These are phyloP conservation scores for Podochytrium sp. DNA, from an alignment of 192 early-diverging fungal species.

Conservation along the genomic window DNA sequence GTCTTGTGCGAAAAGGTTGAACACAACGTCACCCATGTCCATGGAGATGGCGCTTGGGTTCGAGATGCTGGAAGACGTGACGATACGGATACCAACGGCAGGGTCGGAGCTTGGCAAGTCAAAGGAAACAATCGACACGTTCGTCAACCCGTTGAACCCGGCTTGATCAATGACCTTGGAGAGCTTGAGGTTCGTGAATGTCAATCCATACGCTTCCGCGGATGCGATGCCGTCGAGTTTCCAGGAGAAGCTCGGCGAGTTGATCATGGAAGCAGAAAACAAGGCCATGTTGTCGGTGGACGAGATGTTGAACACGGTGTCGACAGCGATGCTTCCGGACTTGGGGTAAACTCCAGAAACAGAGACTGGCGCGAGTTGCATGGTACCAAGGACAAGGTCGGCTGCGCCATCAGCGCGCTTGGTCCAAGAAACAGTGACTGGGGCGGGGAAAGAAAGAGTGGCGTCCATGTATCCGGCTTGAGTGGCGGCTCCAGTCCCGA, in stretches of 20 bases:
- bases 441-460: conserved; percentile 27
- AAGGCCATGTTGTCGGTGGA: conserved; percentile 18
- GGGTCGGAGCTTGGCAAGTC: conserved; percentile 32
- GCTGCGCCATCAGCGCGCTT: conserved; percentile 9
- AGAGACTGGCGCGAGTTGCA: conserved; percentile 25
- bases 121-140: conserved; percentile 23
- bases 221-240: conserved; percentile 11
- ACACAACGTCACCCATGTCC: conserved; percentile 25
- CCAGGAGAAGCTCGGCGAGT: conserved; percentile 30
- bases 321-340: conserved; percentile 27
- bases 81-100: conserved; percentile 24
- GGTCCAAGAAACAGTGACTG: conserved; percentile 39
- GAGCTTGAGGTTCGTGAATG: conserved; percentile 32
- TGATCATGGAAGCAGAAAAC: conserved; percentile 37
- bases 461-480: conserved; percentile 41
- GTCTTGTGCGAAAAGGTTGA: background rate
- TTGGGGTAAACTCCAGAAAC: conserved; percentile 15
- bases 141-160: conserved; percentile 29
- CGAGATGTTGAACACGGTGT: conserved; percentile 2
- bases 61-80: conserved; percentile 6
- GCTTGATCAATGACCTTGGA: conserved; percentile 27
- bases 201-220: conserved; percentile 32
- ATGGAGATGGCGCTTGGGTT: conserved; percentile 34
- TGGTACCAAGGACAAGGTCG: conserved; percentile 26
- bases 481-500: conserved; percentile 27